Base-by-base conservation (phyloP, 192 early-diverging fungal genomes). In the Entomortierella beljakovae region DNA sequence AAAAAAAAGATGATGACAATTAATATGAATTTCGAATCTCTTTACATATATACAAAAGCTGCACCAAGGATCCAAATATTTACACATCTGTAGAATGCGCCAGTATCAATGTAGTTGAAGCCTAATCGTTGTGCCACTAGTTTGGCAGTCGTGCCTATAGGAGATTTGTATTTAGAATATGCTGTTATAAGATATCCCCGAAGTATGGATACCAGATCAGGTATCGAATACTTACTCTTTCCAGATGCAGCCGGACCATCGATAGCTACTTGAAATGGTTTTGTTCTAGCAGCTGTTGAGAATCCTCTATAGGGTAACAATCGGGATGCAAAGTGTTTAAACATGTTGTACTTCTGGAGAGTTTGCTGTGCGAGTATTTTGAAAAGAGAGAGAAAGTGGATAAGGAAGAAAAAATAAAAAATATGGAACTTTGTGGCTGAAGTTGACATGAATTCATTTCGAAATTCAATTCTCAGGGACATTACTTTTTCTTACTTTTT, bases 171-270 rank as follows among this genome's bases (percentile, higher is more conserved):
- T n/a, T n/a, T n/a, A n/a, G n/a, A n/a, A n/a, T n/a, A n/a, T n/a
- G n/a, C n/a, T n/a, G n/a, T n/a, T n/a, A n/a, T n/a, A n/a, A n/a
- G n/a, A n/a, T n/a, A n/a, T n/a, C n/a, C n/a, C n/a, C n/a, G n/a
- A n/a, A n/a, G 20, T 35, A 40, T 54, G 20, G 7, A 7, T n/a
- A 35, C 8, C 33, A 28, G 25, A n/a, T n/a, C n/a, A n/a, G n/a
- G n/a, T n/a, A n/a, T n/a, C n/a, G n/a, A n/a, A n/a, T 18, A n/a
- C 3, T 55, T 91, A 88, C 90, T 93, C 83, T 95, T 95, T 40
- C 94, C 94, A 16, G 91, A 91, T 6, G 92, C 93, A 13, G 90
- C 91, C 4, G 92, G 92, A 0, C 94, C 94, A 75, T 95, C 94
- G 37, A 95, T 93, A 23, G 94, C 93, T 52, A 93, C 82, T 69